Conservation (phyloP, 805 yeast genomes). For the Metschnikowia baotianmanensis region DNA sequence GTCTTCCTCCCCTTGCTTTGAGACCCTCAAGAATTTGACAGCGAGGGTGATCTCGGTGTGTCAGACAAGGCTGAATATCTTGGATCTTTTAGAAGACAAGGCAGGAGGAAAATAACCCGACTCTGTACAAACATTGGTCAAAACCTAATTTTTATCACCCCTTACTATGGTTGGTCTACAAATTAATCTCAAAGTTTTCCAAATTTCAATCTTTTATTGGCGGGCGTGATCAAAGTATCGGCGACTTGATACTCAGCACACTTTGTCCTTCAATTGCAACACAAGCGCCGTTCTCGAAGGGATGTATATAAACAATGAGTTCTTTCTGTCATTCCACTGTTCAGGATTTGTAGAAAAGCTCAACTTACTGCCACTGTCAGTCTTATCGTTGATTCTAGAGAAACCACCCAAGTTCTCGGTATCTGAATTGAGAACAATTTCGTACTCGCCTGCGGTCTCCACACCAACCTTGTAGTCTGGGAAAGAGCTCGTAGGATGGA, state of each 20-base stretch:
- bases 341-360: slow-evolving; percentile 70
- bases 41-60: slow-evolving; percentile 15
- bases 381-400: slow-evolving; percentile 47
- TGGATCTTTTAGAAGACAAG: slow-evolving; percentile 5
- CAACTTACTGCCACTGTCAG: slow-evolving; percentile 34
- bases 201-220: too few relatives aligned
- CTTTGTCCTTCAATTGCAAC: slow-evolving; percentile 33
- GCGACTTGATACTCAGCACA: too few relatives aligned
- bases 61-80: slow-evolving; percentile 17
- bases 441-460: slow-evolving; percentile 72
- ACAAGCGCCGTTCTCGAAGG: slow-evolving; percentile 66
- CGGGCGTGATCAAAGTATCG: too few relatives aligned
- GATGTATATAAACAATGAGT: slow-evolving; percentile 73
- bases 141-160: background rate
- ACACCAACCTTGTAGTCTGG: slow-evolving; percentile 91
- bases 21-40: slow-evolving; percentile 15
- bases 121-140: background rate
- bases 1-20: slow-evolving; percentile 10
- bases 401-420: slow-evolving; percentile 77
- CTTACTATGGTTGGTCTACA: background rate
- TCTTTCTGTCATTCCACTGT: slow-evolving; percentile 75
- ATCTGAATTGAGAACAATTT: slow-evolving; percentile 74
- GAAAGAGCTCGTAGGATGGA: slow-evolving; percentile 81
- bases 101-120: background rate
- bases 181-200: background rate